Base-by-base conservation (phyloP, 208 protist genomes). In the Leishmania tropica region DNA sequence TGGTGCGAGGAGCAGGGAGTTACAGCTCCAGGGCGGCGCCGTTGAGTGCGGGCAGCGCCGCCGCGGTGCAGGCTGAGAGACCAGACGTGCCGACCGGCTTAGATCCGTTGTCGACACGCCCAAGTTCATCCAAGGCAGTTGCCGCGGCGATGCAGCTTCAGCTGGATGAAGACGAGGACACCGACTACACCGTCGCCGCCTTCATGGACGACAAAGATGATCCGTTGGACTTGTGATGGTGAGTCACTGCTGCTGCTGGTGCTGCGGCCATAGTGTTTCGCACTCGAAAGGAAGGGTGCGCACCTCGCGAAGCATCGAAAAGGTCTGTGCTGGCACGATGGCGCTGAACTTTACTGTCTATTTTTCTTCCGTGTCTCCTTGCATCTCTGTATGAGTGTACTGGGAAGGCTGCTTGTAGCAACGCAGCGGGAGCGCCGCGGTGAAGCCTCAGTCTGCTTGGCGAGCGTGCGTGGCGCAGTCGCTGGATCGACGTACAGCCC, bases 151-250 rank as follows among this genome's bases (percentile, higher is more conserved):
- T 85, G 68, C 81, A 79, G 76, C 78, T 75, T 71, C 62, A 83
- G 68, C 51, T 86, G 7, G 84, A 87, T 0, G 85, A 90, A 31
- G 87, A 80, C 47, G 87, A 88, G 28, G 84, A 88, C 62, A n/a
- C 56, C 5, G 85, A 89, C 47, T 87, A 85, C 67, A 67, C 85
- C 45, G 77, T 90, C 19, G 60, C 79, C 11, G 8, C 71, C 15
- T 90, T 87, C 76, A 83, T 60, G 0, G 80, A 79, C 10, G 60
- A 72, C 53, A 47, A 31, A 5, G 84, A 86, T 40, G 79, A 83
- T 24, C 81, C 86, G 31, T 60, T 81, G 47, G 31, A 51, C 67
- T 45, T 81, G 48, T 81, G 51, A 56, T 11, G 24, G 11, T 2
- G 47, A 45, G n/a, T 45, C 45, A 4, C 28, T 47, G 40, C 40